phyloP scores from a whole-genome alignment of 1,139 yeast genomes.

The Entelexis paramagnoliae region DNA sequence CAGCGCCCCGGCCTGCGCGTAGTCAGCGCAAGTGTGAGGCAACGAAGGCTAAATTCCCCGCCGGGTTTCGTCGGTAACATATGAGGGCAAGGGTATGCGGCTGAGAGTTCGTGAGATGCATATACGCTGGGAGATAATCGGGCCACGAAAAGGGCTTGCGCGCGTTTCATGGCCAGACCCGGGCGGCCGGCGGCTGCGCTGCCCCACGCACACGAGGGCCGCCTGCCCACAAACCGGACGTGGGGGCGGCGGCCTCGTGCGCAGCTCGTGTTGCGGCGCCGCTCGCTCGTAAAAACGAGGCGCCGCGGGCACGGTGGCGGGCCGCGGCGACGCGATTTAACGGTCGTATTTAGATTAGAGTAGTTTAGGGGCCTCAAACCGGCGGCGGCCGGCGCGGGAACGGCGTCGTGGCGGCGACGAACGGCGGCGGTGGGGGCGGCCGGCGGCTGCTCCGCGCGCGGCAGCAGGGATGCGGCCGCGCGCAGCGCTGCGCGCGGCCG shows the following conservation, averaged over 20 bases:
- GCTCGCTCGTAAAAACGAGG: too few species aligned
- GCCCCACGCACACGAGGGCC: too few species aligned
- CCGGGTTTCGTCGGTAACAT: constrained; percentile 2
- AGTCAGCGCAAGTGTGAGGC: constrained; percentile 1
- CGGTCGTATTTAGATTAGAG: background rate
- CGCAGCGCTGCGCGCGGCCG: background rate
- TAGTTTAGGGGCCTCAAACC: too few species aligned
- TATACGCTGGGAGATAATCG: constrained; percentile 5
- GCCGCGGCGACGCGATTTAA: background rate
- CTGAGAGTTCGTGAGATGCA: background rate
- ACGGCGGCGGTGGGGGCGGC: too few species aligned
- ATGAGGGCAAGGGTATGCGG: background rate
- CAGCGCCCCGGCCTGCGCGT: background rate
- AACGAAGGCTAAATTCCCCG: constrained; percentile 4
- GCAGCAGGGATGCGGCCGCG: too few species aligned
- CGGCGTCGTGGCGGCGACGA: too few species aligned
- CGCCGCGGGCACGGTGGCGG: background rate
- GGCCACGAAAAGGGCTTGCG: background rate
- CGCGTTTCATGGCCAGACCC: background rate
- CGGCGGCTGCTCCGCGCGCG: too few species aligned
- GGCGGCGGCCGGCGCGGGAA: too few species aligned
- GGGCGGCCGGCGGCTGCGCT: background rate
- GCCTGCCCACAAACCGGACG: too few species aligned
- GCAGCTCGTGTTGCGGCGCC: too few species aligned
- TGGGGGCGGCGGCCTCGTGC: too few species aligned